Conservation (phyloP, 176 grass and related monocot species). For the maize (Zea mays) region DNA sequence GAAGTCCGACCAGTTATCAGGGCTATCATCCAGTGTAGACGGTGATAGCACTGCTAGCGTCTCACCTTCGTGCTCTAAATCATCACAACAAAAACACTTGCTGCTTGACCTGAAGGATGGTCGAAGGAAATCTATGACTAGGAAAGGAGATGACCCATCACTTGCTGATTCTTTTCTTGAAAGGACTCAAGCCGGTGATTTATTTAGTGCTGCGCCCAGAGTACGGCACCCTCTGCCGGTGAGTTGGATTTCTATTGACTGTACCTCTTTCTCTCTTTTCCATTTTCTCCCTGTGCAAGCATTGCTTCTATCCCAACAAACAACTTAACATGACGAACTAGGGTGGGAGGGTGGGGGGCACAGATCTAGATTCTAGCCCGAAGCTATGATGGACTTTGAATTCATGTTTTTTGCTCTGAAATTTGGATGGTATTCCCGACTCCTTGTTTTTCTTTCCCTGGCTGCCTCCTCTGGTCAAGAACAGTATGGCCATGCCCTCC, state of each 20-base stretch:
- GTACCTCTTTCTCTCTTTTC: not conserved
- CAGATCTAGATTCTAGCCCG: not conserved
- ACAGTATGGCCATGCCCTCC: not conserved
- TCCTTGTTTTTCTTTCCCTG: slow-evolving; percentile 9
- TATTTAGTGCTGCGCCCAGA: slow-evolving; percentile 83
- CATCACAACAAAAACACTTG: slow-evolving; percentile 70
- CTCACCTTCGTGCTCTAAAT: slow-evolving; percentile 71
- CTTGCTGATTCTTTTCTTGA: slow-evolving; percentile 59
- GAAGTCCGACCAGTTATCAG: slow-evolving; percentile 78
- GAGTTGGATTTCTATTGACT: slow-evolving; percentile 45
- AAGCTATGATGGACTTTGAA: not conserved
- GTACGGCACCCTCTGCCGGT: slow-evolving; percentile 57
- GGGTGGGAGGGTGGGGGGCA: too few species aligned
- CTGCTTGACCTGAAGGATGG: slow-evolving; percentile 84
- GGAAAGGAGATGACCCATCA: slow-evolving; percentile 63
- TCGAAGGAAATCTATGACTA: slow-evolving; percentile 80
- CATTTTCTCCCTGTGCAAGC: not conserved
- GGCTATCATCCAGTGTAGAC: slow-evolving; percentile 56
- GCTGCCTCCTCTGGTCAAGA: not conserved
- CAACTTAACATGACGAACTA: not conserved
- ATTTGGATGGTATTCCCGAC: not conserved
- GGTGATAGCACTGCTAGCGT: slow-evolving; percentile 69
- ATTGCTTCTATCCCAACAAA: slow-evolving; percentile 14
- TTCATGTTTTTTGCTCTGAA: slow-evolving; percentile 3
- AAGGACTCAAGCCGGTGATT: slow-evolving; percentile 88